Conservation (phyloP, 768 basidiomycete species). For the Leccinum barrowsii region DNA sequence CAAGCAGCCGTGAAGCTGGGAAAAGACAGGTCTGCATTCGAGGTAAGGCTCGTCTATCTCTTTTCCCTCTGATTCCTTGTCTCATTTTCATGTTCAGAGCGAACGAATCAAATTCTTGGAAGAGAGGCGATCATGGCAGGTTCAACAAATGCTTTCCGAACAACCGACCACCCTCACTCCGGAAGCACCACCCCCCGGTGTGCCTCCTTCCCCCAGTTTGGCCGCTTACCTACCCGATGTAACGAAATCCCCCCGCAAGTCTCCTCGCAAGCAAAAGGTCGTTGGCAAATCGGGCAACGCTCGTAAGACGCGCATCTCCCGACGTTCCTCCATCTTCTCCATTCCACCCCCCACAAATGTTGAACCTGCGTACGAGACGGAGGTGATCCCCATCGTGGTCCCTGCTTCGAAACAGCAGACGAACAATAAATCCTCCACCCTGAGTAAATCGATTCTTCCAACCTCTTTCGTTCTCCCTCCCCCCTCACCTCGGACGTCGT, state of each 20-base stretch:
- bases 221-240: constrained; percentile 27
- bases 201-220: constrained; percentile 18
- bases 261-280: constrained; percentile 42
- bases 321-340: constrained; percentile 43
- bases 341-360: constrained; percentile 33
- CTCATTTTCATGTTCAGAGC: constrained; percentile 38
- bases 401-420: constrained; percentile 28
- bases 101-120: constrained; percentile 60
- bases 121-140: constrained; percentile 73
- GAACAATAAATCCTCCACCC: constrained; percentile 16
- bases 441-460: constrained; percentile 52
- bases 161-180: constrained; percentile 40
- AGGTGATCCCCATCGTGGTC: constrained; percentile 37
- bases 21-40: constrained; percentile 60
- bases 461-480: constrained; percentile 77
- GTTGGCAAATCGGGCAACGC: constrained; percentile 45
- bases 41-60: constrained; percentile 43
- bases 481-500: constrained; percentile 65
- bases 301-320: constrained; percentile 45
- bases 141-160: constrained; percentile 58
- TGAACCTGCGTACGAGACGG: constrained; percentile 50
- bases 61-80: not conserved
- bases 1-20: constrained; percentile 61
- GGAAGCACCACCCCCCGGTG: constrained; percentile 23
- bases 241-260: constrained; percentile 42